These are phyloP conservation scores for Amanita rubescens DNA, from an alignment of 768 basidiomycete species.

Conservation along the genomic window DNA sequence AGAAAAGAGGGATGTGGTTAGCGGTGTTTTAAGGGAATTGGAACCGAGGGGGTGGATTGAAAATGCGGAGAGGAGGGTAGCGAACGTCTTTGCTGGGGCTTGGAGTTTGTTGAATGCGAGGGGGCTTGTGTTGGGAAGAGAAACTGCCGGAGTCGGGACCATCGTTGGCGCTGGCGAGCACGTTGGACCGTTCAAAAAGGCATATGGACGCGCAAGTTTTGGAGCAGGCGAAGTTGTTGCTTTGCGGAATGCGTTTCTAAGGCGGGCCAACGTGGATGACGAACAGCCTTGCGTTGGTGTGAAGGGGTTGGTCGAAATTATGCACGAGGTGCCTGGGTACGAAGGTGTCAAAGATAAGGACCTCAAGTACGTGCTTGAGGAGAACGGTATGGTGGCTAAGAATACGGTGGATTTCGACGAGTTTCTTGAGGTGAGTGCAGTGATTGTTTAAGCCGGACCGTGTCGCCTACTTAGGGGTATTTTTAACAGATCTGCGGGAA, in stretches of 20 bases:
- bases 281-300: conserved; percentile 25
- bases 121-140: background rate
- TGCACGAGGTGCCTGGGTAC: conserved; percentile 49
- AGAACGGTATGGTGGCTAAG: conserved; percentile 58
- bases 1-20: conserved; percentile 19
- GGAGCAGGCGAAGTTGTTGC: conserved; percentile 37
- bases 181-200: background rate
- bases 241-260: conserved; percentile 31
- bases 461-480: background rate
- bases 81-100: background rate
- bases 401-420: conserved; percentile 69
- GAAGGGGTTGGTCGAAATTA: conserved; percentile 30
- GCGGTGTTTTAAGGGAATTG: conserved; percentile 11
- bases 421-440: conserved; percentile 74
- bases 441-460: background rate
- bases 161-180: conserved; percentile 10
- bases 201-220: conserved; percentile 35
- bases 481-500: conserved; percentile 57
- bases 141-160: conserved; percentile 13
- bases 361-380: conserved; percentile 65
- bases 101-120: background rate
- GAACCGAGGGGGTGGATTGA: conserved; percentile 10
- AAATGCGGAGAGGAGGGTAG: conserved; percentile 12
- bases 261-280: conserved; percentile 22
- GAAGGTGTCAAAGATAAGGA: conserved; percentile 55